Percentiles rank a stretch among this genome's conserved stretches.
phyloP scores from a whole-genome alignment of 2,329 filamentous ascomycete species.

The Didymella arachidicola region DNA sequence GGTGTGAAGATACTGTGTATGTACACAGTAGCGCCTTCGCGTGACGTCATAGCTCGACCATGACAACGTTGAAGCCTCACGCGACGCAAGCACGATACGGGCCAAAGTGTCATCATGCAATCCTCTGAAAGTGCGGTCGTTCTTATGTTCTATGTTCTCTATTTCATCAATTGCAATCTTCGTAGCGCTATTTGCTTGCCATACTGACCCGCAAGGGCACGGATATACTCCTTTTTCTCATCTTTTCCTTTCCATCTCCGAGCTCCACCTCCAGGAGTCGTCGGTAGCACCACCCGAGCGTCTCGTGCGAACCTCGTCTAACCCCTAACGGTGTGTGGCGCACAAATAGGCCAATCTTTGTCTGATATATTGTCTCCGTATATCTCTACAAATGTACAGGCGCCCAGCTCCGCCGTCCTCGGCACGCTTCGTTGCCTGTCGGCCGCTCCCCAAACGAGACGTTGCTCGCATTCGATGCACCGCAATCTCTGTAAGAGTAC shows the following conservation, averaged over 20 bases:
- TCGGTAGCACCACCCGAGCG: background rate
- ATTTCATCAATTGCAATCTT: slow-evolving; percentile 2
- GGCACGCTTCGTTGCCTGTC: slow-evolving; percentile 3
- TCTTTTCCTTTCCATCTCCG: slow-evolving; percentile 3
- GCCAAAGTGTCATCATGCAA: background rate
- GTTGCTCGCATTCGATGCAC: slow-evolving; percentile 5
- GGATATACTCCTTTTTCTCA: slow-evolving; percentile 1
- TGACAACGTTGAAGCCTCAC: background rate
- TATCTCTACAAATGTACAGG: slow-evolving; percentile 14
- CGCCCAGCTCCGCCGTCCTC: slow-evolving; percentile 10
- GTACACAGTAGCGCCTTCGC: no score
- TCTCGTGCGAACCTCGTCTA: slow-evolving; percentile 5
- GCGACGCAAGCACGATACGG: background rate
- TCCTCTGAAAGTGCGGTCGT: background rate
- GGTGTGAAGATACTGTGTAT: no score
- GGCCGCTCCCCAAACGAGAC: background rate
- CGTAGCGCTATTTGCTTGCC: slow-evolving; percentile 3
- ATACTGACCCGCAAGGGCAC: slow-evolving; percentile 6
- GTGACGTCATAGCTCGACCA: no score
- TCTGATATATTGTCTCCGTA: background rate
- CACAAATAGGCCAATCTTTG: slow-evolving; percentile 2
- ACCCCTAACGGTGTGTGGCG: slow-evolving; percentile 3
- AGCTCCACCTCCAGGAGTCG: background rate
- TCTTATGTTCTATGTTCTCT: background rate
- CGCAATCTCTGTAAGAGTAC: background rate